Evolutionary conservation across 2,329 filamentous ascomycete species (phyloP).

Genomic region (Ustulina deusta): DNA sequence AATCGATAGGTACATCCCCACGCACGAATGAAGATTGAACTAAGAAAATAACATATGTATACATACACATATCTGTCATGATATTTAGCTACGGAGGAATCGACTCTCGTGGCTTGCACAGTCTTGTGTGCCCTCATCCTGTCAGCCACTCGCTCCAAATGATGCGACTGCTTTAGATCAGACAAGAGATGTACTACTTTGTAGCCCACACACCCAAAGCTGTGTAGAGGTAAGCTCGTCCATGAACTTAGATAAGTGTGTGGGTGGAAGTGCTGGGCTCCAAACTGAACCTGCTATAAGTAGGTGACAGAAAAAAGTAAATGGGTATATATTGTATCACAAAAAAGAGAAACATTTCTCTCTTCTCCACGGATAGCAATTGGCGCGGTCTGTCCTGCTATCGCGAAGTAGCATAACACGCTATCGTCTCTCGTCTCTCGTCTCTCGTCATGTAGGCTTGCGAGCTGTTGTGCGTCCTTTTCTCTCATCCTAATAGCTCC

Average conservation of each 20-base stretch:
- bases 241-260: not conserved
- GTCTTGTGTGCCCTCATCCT: not conserved
- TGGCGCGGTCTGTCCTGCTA: not conserved
- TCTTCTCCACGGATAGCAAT: not conserved
- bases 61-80: not conserved
- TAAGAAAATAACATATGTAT: not conserved
- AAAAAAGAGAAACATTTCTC: conserved; percentile 1
- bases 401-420: conserved; percentile 12
- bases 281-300: not conserved
- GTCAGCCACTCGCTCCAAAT: not conserved
- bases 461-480: conserved; percentile 5
- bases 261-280: not conserved
- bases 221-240: not conserved
- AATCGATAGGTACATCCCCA: not conserved
- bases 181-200: not conserved
- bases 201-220: not conserved
- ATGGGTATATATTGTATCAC: conserved; percentile 37
- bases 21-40: not conserved
- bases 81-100: not conserved
- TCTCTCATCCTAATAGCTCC: conserved; percentile 8
- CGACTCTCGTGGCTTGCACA: no score
- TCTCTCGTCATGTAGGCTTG: conserved; percentile 27
- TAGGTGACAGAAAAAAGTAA: conserved; percentile 25
- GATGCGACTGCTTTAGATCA: not conserved
- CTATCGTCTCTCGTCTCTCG: conserved; percentile 33